Percentiles rank a stretch among this genome's conserved stretches.
Evolutionary conservation across 768 basidiomycete species (phyloP).

Genomic region (Pulveroboletus sp.): DNA sequence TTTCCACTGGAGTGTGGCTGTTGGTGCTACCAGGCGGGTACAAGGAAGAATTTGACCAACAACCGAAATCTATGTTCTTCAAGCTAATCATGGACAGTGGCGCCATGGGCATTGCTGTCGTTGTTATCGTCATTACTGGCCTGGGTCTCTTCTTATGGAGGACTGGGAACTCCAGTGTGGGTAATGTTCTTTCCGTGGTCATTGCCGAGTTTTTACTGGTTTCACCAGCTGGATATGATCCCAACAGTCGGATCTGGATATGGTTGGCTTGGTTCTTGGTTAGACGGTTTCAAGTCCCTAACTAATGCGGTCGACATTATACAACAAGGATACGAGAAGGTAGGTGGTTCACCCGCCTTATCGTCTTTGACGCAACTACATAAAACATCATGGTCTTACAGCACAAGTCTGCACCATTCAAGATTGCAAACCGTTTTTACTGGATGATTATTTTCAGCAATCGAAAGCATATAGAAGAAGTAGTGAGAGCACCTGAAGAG

Average conservation of each 20-base stretch:
- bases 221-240: slow-evolving; percentile 19
- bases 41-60: too few relatives aligned
- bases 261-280: slow-evolving; percentile 26
- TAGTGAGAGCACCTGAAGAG: slow-evolving; percentile 39
- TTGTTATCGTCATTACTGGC: too few relatives aligned
- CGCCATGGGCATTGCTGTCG: too few relatives aligned
- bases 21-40: too few relatives aligned
- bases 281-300: slow-evolving; percentile 16
- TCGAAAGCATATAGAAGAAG: slow-evolving; percentile 34
- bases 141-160: too few relatives aligned
- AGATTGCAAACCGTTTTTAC: slow-evolving; percentile 20
- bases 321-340: slow-evolving; percentile 31
- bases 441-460: slow-evolving; percentile 41
- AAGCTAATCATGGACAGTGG: too few relatives aligned
- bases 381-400: background rate
- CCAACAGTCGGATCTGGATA: slow-evolving; percentile 27
- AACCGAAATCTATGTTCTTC: too few relatives aligned
- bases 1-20: too few relatives aligned
- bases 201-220: background rate
- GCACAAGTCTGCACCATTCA: slow-evolving; percentile 29
- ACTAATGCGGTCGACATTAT: slow-evolving; percentile 19
- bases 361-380: background rate
- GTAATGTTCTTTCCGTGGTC: too few relatives aligned
- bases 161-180: too few relatives aligned
- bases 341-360: background rate